Conservation (phyloP, 164 flowering plant genomes). For the Annona cherimola region DNA sequence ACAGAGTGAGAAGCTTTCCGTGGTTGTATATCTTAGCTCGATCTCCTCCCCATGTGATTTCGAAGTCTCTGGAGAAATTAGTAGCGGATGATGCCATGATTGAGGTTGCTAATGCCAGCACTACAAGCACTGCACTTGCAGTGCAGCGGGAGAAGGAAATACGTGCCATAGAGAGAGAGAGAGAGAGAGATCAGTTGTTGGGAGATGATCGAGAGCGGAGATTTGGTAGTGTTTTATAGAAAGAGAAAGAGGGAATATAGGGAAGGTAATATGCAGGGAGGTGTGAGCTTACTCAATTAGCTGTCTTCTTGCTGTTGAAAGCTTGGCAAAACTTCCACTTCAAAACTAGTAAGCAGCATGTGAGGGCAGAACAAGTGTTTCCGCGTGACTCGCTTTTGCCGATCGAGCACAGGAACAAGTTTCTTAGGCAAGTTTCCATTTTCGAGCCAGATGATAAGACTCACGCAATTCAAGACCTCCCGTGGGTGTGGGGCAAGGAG, state of each 20-base stretch:
- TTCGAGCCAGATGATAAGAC: neutral
- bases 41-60: constrained; percentile 11
- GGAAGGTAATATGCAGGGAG: neutral
- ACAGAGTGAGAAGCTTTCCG: constrained; percentile 20
- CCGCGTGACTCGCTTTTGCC: no score
- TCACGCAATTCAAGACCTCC: neutral
- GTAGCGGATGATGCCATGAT: neutral
- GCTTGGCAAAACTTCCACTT: neutral
- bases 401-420: no score
- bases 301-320: neutral
- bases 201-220: neutral
- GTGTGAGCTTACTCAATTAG: neutral
- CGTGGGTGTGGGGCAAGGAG: neutral
- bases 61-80: constrained; percentile 7
- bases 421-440: no score
- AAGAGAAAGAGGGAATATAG: neutral
- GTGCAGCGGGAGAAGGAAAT: neutral
- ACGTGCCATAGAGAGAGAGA: neutral
- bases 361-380: neutral
- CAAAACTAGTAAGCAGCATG: neutral
- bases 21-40: constrained; percentile 5
- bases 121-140: neutral
- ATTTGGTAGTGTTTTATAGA: neutral
- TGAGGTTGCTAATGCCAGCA: constrained; percentile 1
- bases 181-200: neutral